These are phyloP conservation scores for Mycena venus DNA, from an alignment of 768 basidiomycete species.

Conservation along the genomic window DNA sequence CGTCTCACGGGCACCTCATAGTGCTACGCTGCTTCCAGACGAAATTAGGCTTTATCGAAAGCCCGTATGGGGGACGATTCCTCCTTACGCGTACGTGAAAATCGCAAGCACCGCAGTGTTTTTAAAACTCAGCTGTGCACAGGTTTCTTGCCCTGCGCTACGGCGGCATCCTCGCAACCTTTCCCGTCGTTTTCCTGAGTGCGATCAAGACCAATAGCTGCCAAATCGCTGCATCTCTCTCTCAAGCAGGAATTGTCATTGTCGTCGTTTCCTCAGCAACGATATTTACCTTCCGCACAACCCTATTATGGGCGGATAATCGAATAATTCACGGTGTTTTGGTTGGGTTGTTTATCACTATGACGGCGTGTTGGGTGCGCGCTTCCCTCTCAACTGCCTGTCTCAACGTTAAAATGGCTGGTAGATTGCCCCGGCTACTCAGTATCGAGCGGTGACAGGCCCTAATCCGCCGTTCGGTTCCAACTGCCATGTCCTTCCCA, in stretches of 20 bases:
- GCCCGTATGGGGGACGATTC: conserved; percentile 23
- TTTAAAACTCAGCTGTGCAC: not conserved
- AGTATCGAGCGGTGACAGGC: conserved; percentile 1
- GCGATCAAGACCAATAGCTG: not conserved
- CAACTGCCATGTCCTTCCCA: conserved; percentile 17
- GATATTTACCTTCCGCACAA: conserved; percentile 25
- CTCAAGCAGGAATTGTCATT: conserved; percentile 18
- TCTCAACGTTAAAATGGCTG: not conserved
- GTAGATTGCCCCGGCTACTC: conserved; percentile 6
- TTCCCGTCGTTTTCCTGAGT: conserved; percentile 19
- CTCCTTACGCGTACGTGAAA: conserved; percentile 20
- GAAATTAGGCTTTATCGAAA: conserved; percentile 25
- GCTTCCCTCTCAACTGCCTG: not conserved
- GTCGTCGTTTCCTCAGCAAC: conserved; percentile 9
- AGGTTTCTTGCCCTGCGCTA: conserved; percentile 26
- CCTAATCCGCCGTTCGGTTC: not conserved
- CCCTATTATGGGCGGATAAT: conserved; percentile 16
- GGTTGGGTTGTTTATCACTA: not conserved
- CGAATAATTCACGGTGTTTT: not conserved
- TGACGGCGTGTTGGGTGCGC: conserved; percentile 16
- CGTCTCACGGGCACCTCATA: not conserved
- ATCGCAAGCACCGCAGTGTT: not conserved
- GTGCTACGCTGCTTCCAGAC: conserved; percentile 13
- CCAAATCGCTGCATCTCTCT: conserved; percentile 24
- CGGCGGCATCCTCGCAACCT: conserved; percentile 24